phyloP scores from a whole-genome alignment of 768 basidiomycete genomes.

The Coprinellus aureogranulatus region DNA sequence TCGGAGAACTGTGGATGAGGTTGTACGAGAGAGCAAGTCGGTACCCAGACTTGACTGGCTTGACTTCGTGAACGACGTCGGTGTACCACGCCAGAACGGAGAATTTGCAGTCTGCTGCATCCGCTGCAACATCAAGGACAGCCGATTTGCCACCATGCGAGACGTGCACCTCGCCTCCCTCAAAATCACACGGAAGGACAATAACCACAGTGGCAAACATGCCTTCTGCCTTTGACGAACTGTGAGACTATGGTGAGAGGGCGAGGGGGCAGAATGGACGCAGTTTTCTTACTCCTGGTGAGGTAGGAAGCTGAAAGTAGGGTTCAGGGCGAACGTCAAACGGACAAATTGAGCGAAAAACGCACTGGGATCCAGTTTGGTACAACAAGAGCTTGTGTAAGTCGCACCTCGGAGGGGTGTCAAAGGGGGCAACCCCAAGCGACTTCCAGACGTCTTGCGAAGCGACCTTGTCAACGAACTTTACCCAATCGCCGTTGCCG shows the following conservation, averaged over 20 bases:
- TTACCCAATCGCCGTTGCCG: slow-evolving; percentile 38
- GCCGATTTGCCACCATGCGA: slow-evolving; percentile 33
- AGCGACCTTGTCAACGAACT: slow-evolving; percentile 28
- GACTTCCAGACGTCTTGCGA: slow-evolving; percentile 29
- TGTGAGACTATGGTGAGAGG: slow-evolving; percentile 13
- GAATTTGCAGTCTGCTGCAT: slow-evolving; percentile 28
- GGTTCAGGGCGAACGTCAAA: slow-evolving; percentile 1
- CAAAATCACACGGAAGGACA: slow-evolving; percentile 44
- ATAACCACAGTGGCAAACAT: slow-evolving; percentile 55
- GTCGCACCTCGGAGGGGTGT: slow-evolving; percentile 32
- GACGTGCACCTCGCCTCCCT: slow-evolving; percentile 45
- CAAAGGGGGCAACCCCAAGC: slow-evolving; percentile 33
- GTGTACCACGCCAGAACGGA: slow-evolving; percentile 51
- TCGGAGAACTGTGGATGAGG: slow-evolving; percentile 40
- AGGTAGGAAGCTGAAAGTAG: slow-evolving; percentile 35
- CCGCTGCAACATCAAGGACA: slow-evolving; percentile 33
- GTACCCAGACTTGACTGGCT: slow-evolving; percentile 47
- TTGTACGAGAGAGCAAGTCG: slow-evolving; percentile 52
- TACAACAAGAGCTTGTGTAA: slow-evolving; percentile 50
- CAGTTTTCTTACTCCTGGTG: slow-evolving; percentile 42
- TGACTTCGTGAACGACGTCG: slow-evolving; percentile 50
- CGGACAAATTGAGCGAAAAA: slow-evolving; percentile 2
- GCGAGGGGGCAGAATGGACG: background rate
- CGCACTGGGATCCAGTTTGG: slow-evolving; percentile 49
- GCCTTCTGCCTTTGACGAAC: slow-evolving; percentile 44